phyloP scores from a whole-genome alignment of 2,329 filamentous ascomycete species.

The Alternaria brassicae region DNA sequence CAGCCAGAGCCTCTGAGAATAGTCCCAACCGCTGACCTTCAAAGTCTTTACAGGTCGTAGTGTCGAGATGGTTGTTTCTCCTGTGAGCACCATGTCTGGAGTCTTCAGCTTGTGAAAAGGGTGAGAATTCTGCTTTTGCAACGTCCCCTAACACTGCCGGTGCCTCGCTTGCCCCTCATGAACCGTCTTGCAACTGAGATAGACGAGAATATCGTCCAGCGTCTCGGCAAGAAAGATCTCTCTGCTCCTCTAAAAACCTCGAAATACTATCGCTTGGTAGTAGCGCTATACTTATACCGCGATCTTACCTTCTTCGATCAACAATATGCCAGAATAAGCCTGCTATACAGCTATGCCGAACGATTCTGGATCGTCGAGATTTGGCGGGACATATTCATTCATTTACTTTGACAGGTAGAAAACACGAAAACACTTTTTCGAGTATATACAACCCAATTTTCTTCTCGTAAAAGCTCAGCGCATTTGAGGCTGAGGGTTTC shows the following conservation, averaged over 20 bases:
- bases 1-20: not conserved
- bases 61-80: not conserved
- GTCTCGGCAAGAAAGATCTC: not conserved
- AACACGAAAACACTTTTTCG: not conserved
- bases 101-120: not conserved
- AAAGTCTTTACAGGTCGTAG: not conserved
- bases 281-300: not conserved
- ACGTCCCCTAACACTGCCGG: not conserved
- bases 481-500: not conserved
- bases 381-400: not conserved
- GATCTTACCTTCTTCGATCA: not conserved
- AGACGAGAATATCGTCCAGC: not conserved
- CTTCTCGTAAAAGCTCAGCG: not conserved
- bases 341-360: not conserved
- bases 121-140: not conserved
- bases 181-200: not conserved
- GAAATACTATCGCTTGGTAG: not conserved
- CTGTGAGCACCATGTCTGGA: not conserved
- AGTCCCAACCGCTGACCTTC: not conserved
- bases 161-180: not conserved
- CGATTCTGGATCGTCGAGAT: not conserved
- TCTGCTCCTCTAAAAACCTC: not conserved
- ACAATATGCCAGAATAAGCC: not conserved
- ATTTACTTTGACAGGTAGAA: not conserved
- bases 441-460: accelerated